Conservation (phyloP, 1,139 yeast species). For the Saccharomyces hybrid region DNA sequence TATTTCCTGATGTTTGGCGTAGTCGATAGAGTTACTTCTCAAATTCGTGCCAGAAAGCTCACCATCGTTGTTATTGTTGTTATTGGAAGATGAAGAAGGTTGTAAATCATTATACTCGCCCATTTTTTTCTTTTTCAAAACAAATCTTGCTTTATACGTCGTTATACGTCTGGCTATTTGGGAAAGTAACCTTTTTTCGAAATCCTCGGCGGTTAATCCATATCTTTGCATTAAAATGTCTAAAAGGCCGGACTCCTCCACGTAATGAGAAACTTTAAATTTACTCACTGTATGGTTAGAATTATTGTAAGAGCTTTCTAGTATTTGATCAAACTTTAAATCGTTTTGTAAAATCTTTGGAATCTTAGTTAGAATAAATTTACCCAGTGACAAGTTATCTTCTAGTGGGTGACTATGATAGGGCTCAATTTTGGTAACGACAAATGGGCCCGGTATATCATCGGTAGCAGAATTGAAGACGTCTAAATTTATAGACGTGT, state of each 20-base stretch:
- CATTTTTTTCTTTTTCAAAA: conserved; percentile 29
- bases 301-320: conserved; percentile 27
- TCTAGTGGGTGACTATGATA: conserved; percentile 32
- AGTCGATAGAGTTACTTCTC: conserved; percentile 1
- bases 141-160: conserved; percentile 32
- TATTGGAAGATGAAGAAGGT: background rate
- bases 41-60: conserved; percentile 7
- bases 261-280: conserved; percentile 30
- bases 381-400: conserved; percentile 26
- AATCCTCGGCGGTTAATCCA: conserved; percentile 26
- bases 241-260: conserved; percentile 30
- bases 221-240: conserved; percentile 29
- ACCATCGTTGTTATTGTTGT: conserved; percentile 3
- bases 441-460: conserved; percentile 26
- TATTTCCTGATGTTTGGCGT: background rate
- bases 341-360: conserved; percentile 31
- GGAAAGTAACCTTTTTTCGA: conserved; percentile 28
- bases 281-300: conserved; percentile 29
- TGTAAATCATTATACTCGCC: conserved; percentile 20
- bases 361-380: conserved; percentile 30
- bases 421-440: conserved; percentile 32
- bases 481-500: conserved; percentile 4
- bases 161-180: conserved; percentile 32
- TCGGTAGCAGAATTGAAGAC: conserved; percentile 5
- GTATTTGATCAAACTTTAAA: conserved; percentile 28